Percentiles rank a stretch among this genome's conserved stretches.
Conservation (phyloP, 345 rosid genomes). For the Aegle marmelos region DNA sequence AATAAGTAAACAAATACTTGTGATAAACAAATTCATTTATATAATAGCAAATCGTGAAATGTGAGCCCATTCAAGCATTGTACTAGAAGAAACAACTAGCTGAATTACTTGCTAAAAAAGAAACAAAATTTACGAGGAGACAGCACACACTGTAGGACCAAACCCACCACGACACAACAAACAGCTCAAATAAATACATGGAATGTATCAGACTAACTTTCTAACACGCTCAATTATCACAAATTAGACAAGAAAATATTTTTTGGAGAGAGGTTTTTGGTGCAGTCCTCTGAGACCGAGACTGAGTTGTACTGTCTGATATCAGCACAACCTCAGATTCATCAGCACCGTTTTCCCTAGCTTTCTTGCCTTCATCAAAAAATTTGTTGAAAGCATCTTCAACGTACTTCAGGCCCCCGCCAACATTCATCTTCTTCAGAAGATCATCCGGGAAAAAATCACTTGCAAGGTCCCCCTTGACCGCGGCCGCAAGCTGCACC, state of each 20-base stretch:
- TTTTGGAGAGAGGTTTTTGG: slow-evolving; percentile 23
- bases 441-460: slow-evolving; percentile 48
- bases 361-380: slow-evolving; percentile 38
- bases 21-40: no score
- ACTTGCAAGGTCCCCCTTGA: slow-evolving; percentile 55
- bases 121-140: no score
- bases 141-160: no score
- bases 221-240: slow-evolving; percentile 24
- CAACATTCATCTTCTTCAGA: slow-evolving; percentile 58
- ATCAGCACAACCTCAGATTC: slow-evolving; percentile 30
- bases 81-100: no score
- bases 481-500: slow-evolving; percentile 55
- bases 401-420: slow-evolving; percentile 46
- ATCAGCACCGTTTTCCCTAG: slow-evolving; percentile 36
- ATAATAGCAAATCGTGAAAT: no score
- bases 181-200: not conserved
- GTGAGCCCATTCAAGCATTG: no score
- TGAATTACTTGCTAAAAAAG: no score
- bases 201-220: not conserved
- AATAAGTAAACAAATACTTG: no score
- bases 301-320: not conserved
- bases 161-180: not conserved
- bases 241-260: slow-evolving; percentile 39
- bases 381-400: slow-evolving; percentile 43
- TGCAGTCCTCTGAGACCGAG: not conserved